These are phyloP conservation scores for Falciphora oryzae DNA, from an alignment of 2,329 filamentous ascomycete species.

Conservation along the genomic window DNA sequence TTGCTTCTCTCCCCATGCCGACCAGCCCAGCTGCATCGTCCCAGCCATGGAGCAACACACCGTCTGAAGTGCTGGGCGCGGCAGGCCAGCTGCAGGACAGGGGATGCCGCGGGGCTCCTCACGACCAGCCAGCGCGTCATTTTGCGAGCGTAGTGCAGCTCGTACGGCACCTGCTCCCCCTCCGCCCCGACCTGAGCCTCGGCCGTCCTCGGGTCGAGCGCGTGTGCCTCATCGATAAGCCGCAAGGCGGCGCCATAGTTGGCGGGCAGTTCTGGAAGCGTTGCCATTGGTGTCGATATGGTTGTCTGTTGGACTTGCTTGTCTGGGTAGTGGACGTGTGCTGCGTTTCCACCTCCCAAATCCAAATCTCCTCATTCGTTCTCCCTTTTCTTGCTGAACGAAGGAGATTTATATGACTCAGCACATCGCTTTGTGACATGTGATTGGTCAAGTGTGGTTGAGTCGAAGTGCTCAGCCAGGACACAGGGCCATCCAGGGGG, in stretches of 20 bases:
- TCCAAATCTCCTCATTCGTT: not conserved
- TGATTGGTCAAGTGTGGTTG: not conserved
- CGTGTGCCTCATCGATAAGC: constrained; percentile 69
- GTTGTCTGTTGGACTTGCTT: not conserved
- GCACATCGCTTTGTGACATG: not conserved
- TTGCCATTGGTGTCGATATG: not conserved
- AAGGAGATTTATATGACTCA: not conserved
- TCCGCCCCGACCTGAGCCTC: constrained; percentile 34
- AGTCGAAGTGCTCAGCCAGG: no score
- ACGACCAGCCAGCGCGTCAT: constrained; percentile 69
- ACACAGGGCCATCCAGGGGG: no score
- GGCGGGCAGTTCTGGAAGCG: constrained; percentile 23
- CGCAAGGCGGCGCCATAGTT: constrained; percentile 49
- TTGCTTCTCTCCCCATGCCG: not conserved
- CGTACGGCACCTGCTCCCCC: constrained; percentile 56
- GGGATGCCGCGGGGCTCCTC: constrained; percentile 56
- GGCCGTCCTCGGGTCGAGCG: constrained; percentile 57
- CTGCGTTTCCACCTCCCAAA: not conserved
- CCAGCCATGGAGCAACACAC: constrained; percentile 23
- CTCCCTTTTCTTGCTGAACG: not conserved
- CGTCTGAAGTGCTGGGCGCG: constrained; percentile 80
- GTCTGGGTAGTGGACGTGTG: not conserved
- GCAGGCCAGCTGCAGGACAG: constrained; percentile 66
- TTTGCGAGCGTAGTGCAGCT: constrained; percentile 75
- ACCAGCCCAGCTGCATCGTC: constrained; percentile 8